These are phyloP conservation scores for Saxophila tyrrhenica DNA, from an alignment of 495 filamentous ascomycete genomes.

Conservation along the genomic window DNA sequence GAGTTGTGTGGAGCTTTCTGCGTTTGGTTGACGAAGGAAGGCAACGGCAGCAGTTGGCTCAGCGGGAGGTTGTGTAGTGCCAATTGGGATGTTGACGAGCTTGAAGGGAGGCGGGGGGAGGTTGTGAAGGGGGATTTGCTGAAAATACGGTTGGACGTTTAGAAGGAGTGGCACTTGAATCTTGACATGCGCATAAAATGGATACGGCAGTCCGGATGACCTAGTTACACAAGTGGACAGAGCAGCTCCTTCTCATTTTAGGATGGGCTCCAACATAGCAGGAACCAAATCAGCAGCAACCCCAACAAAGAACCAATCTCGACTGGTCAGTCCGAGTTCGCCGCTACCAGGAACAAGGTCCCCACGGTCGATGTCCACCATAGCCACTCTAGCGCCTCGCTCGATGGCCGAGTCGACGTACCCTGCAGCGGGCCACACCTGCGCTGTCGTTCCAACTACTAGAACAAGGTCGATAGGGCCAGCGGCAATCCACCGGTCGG, in stretches of 20 bases:
- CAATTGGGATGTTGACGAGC: conserved; percentile 24
- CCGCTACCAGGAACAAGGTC: conserved; percentile 30
- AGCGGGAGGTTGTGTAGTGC: conserved; percentile 36
- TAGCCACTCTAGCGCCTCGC: conserved; percentile 58
- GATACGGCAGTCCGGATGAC: background rate
- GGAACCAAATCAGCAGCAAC: conserved; percentile 46
- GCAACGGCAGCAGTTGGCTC: conserved; percentile 20
- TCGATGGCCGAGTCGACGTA: conserved; percentile 48
- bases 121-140: conserved; percentile 23
- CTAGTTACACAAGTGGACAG: too few relatives aligned
- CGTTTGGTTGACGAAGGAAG: conserved; percentile 13
- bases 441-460: conserved; percentile 66
- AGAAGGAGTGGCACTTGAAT: too few relatives aligned
- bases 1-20: conserved; percentile 21
- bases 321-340: conserved; percentile 26
- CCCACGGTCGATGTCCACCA: conserved; percentile 55
- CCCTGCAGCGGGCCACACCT: conserved; percentile 62
- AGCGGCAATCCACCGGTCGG: conserved; percentile 40
- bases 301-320: conserved; percentile 56
- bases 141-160: conserved; percentile 6
- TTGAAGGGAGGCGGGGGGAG: conserved; percentile 22
- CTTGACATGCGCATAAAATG: too few relatives aligned
- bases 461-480: conserved; percentile 54
- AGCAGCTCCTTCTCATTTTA: too few relatives aligned
- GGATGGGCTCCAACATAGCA: conserved; percentile 25